Evolutionary conservation across 2,329 filamentous ascomycete genomes (phyloP).

Genomic region (Aspergillus neotritici): DNA sequence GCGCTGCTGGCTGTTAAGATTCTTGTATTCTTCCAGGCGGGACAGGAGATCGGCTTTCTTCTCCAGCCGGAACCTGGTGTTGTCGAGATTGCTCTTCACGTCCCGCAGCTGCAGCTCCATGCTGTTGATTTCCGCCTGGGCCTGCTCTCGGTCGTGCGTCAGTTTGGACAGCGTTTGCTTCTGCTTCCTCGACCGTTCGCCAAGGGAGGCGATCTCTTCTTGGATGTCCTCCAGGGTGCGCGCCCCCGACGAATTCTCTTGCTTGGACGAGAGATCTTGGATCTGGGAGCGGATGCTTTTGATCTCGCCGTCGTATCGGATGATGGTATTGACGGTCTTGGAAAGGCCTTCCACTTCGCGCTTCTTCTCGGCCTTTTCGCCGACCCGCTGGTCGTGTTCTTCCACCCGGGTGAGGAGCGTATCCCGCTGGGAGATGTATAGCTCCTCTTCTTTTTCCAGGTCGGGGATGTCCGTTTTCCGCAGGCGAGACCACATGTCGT

Average conservation of each 20-base stretch:
- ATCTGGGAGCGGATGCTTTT: constrained; percentile 67
- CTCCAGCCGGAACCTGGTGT: constrained; percentile 68
- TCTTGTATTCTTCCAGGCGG: constrained; percentile 69
- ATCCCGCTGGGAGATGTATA: constrained; percentile 58
- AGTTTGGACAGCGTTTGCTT: constrained; percentile 63
- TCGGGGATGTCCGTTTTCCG: constrained; percentile 63
- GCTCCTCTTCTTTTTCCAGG: constrained; percentile 58
- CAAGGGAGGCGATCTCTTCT: constrained; percentile 61
- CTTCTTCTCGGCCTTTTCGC: constrained; percentile 57
- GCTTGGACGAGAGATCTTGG: constrained; percentile 66
- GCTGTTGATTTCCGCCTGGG: constrained; percentile 60
- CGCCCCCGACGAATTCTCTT: constrained; percentile 60
- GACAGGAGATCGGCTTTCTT: constrained; percentile 66
- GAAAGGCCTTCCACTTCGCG: constrained; percentile 69
- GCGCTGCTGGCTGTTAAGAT: constrained; percentile 62
- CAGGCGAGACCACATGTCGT: constrained; percentile 69
- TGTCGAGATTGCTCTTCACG: constrained; percentile 64
- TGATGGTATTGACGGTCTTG: constrained; percentile 71
- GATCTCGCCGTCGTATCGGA: constrained; percentile 67
- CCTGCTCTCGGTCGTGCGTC: constrained; percentile 64
- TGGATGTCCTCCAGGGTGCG: constrained; percentile 80
- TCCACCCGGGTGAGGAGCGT: constrained; percentile 58
- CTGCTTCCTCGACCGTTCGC: constrained; percentile 60
- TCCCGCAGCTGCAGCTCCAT: constrained; percentile 76
- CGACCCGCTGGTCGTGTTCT: constrained; percentile 61